Conservation (phyloP, 2,329 filamentous ascomycete species). For the Aureobasidium sp. region DNA sequence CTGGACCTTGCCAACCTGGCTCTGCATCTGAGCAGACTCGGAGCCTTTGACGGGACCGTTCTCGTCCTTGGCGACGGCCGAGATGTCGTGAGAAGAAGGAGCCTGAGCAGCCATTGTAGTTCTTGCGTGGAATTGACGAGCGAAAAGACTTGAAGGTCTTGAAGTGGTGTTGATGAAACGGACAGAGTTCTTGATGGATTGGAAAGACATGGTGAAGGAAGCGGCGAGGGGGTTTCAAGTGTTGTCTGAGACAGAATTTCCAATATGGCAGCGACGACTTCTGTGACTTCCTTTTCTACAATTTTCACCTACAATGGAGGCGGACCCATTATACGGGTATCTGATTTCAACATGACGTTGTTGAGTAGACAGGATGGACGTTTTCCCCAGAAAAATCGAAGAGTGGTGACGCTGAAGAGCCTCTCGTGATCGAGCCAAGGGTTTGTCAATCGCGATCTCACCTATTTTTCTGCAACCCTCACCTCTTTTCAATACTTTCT, state of each 20-base stretch:
- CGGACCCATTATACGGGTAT: neutral
- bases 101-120: slow-evolving; percentile 5
- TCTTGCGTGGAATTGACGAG: slow-evolving; percentile 10
- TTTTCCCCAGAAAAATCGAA: neutral
- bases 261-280: neutral
- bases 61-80: slow-evolving; percentile 26
- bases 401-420: slow-evolving; percentile 10
- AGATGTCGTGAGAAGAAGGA: slow-evolving; percentile 22
- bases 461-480: neutral
- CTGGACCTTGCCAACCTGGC: slow-evolving; percentile 22
- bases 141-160: slow-evolving; percentile 1
- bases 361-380: neutral
- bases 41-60: slow-evolving; percentile 27
- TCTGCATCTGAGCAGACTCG: slow-evolving; percentile 28
- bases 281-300: neutral
- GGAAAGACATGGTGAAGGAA: neutral
- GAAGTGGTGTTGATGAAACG: slow-evolving; percentile 5
- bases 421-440: slow-evolving; percentile 7
- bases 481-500: neutral
- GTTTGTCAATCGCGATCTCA: neutral
- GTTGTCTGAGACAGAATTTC: neutral
- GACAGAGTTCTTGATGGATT: neutral
- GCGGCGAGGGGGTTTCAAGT: neutral
- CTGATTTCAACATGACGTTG: slow-evolving; percentile 5
- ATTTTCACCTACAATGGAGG: neutral